A percentile compares a stretch with the other conserved stretches of the same genome.
These are phyloP conservation scores for Lactarius pseudohatsudake DNA, from an alignment of 768 basidiomycete genomes.

Conservation along the genomic window DNA sequence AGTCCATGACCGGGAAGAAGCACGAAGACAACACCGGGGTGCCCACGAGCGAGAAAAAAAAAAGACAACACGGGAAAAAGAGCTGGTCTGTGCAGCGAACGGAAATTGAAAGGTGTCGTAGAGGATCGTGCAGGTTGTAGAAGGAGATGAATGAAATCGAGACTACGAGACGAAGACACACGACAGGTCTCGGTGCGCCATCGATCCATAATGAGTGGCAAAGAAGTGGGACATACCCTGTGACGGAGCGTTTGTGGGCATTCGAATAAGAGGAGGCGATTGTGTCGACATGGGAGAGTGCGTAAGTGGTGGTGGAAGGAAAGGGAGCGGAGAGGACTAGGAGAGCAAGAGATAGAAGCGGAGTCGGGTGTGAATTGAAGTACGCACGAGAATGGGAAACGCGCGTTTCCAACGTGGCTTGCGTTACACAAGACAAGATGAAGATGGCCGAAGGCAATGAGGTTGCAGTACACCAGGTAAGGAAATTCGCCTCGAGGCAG, in stretches of 20 bases:
- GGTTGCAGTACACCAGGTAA: conserved; percentile 25
- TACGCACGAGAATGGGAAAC: conserved; percentile 29
- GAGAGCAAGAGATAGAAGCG: conserved; percentile 27
- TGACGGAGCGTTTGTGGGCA: conserved; percentile 17
- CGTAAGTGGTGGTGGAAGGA: conserved; percentile 7
- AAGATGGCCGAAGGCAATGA: conserved; percentile 29
- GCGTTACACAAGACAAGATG: conserved; percentile 26
- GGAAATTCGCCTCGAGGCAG: conserved; percentile 32
- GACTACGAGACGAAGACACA: not conserved
- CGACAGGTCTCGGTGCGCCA: conserved; percentile 2
- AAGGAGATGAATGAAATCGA: not conserved
- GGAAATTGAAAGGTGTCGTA: not conserved
- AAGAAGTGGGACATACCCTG: conserved; percentile 20
- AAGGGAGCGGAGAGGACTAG: conserved; percentile 16
- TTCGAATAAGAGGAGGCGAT: conserved; percentile 29
- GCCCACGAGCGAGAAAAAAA: not conserved
- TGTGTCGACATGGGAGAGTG: conserved; percentile 27
- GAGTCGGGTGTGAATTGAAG: conserved; percentile 27
- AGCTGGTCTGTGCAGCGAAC: not conserved
- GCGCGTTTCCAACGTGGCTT: conserved; percentile 32
- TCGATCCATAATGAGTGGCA: conserved; percentile 16
- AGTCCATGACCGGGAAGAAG: not conserved
- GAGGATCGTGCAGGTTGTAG: not conserved
- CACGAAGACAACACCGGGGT: not conserved
- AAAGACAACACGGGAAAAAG: not conserved